Conservation (phyloP, 2,329 filamentous ascomycete genomes). For the Annulohypoxylon truncatum region DNA sequence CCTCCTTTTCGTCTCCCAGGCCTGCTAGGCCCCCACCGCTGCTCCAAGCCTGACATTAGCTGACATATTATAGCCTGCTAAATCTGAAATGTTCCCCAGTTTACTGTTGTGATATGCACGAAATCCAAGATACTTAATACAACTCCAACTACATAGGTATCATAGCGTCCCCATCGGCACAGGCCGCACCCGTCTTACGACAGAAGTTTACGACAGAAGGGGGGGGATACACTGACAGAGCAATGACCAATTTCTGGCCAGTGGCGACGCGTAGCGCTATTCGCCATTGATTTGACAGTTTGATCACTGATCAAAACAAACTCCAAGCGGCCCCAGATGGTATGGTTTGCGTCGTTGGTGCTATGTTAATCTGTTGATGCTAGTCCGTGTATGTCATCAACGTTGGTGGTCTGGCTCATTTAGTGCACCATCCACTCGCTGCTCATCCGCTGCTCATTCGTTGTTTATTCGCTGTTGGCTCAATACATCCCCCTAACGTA, state of each 20-base stretch:
- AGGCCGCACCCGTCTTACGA: slow-evolving; percentile 16
- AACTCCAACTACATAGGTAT: slow-evolving; percentile 25
- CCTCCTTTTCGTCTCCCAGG: slow-evolving; percentile 3
- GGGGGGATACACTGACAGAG: not conserved
- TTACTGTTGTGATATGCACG: slow-evolving; percentile 33
- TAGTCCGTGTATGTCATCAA: not conserved
- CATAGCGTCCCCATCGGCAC: slow-evolving; percentile 26
- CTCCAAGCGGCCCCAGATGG: not conserved
- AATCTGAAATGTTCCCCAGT: slow-evolving; percentile 22
- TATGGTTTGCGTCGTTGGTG: not conserved
- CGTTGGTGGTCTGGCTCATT: not conserved
- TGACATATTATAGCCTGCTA: slow-evolving; percentile 30
- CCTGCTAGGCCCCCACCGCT: slow-evolving; percentile 9
- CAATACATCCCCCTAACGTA: too few relatives aligned
- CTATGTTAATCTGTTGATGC: too few relatives aligned
- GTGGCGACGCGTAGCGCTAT: not conserved
- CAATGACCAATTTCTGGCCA: slow-evolving; percentile 15
- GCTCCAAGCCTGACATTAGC: slow-evolving; percentile 17
- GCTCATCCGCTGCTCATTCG: too few relatives aligned
- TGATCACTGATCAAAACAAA: too few relatives aligned
- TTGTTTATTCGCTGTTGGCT: too few relatives aligned
- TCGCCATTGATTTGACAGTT: not conserved
- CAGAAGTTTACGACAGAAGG: too few relatives aligned
- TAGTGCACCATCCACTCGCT: too few relatives aligned
- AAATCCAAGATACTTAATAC: slow-evolving; percentile 27